These are phyloP conservation scores for Beta vulgaris DNA, from an alignment of 148 eudicot species.

Conservation along the genomic window DNA sequence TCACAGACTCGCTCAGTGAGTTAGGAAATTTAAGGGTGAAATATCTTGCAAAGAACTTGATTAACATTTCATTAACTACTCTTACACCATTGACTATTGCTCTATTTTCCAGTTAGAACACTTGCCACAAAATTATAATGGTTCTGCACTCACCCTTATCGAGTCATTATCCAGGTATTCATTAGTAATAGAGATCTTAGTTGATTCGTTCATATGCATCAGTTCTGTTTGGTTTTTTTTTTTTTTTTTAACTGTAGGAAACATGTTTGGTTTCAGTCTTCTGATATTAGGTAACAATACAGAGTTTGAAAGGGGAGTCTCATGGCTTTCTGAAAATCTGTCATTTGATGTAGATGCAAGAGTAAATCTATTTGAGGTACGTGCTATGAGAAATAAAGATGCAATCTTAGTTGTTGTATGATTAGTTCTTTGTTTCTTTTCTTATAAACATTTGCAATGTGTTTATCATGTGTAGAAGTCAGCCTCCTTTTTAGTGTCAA, in stretches of 20 bases:
- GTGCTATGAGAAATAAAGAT: background rate
- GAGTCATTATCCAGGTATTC: constrained; percentile 90
- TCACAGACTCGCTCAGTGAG: constrained; percentile 85
- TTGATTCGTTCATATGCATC: background rate
- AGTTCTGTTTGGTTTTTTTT: constrained; percentile 10
- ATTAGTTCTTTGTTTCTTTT: background rate
- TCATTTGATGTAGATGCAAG: constrained; percentile 91
- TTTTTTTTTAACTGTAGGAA: constrained; percentile 11
- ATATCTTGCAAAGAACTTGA: constrained; percentile 12
- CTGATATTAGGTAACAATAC: constrained; percentile 78
- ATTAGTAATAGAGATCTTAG: background rate
- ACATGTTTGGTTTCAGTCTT: constrained; percentile 52
- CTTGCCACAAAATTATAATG: constrained; percentile 77
- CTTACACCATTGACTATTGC: constrained; percentile 8
- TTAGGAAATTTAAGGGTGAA: constrained; percentile 83
- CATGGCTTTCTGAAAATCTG: constrained; percentile 86
- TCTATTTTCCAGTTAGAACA: constrained; percentile 63
- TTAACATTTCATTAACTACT: background rate
- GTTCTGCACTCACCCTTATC: constrained; percentile 91
- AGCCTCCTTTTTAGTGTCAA: background rate
- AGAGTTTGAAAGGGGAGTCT: constrained; percentile 77
- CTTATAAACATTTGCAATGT: background rate
- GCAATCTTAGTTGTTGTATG: too few relatives aligned
- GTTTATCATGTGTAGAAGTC: background rate
- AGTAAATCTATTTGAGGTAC: constrained; percentile 93